A percentile compares a stretch with the other conserved stretches of the same genome.
Evolutionary conservation across 2,329 filamentous ascomycete genomes (phyloP).

Genomic region (Alternaria arborescens): DNA sequence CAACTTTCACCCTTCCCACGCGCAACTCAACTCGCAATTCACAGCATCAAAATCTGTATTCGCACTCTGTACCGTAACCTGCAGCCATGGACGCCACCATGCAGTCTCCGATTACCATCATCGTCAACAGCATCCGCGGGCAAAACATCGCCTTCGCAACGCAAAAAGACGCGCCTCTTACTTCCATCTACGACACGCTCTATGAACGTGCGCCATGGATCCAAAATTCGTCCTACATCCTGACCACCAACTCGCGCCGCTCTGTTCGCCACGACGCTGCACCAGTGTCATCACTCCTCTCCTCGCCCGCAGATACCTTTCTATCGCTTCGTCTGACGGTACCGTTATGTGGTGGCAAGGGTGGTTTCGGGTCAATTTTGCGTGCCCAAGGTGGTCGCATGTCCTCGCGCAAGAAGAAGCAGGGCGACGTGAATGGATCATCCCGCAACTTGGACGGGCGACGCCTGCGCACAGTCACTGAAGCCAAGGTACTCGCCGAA

Average conservation of each 20-base stretch:
- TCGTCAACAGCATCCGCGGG: constrained; percentile 85
- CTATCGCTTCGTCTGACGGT: constrained; percentile 82
- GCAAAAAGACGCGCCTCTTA: constrained; percentile 70
- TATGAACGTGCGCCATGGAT: constrained; percentile 66
- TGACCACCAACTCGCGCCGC: constrained; percentile 84
- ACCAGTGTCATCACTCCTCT: constrained; percentile 70
- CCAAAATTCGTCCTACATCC: constrained; percentile 68
- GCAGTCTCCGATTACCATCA: constrained; percentile 59
- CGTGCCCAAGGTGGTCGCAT: constrained; percentile 97
- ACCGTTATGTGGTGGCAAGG: constrained; percentile 89
- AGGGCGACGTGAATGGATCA: constrained; percentile 84
- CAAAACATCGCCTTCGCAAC: constrained; percentile 84
- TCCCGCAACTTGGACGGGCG: constrained; percentile 93
- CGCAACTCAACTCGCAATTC: background rate
- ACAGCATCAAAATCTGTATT: background rate
- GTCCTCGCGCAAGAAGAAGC: constrained; percentile 91
- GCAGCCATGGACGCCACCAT: constrained; percentile 36
- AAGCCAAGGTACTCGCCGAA: constrained; percentile 93
- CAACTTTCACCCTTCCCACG: background rate
- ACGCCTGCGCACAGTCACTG: constrained; percentile 87
- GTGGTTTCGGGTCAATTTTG: constrained; percentile 96
- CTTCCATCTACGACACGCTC: constrained; percentile 72
- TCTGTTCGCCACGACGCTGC: constrained; percentile 66
- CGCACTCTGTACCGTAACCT: background rate
- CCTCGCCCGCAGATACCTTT: constrained; percentile 68